Base-by-base conservation (phyloP, 441 rosid species). In the Populus hybrid region DNA sequence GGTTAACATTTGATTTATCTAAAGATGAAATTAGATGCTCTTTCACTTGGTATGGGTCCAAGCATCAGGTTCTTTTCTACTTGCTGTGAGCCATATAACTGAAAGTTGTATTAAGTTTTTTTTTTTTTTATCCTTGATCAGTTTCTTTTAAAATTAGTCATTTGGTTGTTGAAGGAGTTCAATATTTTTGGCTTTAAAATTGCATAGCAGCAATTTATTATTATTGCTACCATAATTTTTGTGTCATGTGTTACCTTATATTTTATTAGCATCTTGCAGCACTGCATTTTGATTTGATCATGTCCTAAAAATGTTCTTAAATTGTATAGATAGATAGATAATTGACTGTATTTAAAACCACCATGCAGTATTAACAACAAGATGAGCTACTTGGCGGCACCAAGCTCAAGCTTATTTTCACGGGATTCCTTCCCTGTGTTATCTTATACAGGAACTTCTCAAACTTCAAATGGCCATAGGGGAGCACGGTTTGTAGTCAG, bases 401-500 rank as follows among this genome's bases (percentile, higher is more conserved):
- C 83, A 18, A 85, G 84, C 82, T 94, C 94, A 65, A 87, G 92
- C 86, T 84, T 94, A 75, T 90, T 92, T 80, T 87, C 96, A 38
- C 82, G 83, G 73, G 83, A 82, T 68, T 86, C 97, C 65, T 84
- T 92, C 68, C 89, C 87, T 10, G 59, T 86, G 76, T 84, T 89
- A 70, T 86, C 91, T 70, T 80, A 74, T 75, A 50, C 63, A 28
- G 88, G 89, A 18, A 64, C 84, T 53, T 87, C 90, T 53, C 87
- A 81, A 57, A 82, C 79, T 78, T 79, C 84, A 36, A 83, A 82
- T 78, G 85, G 78, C 70, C 82, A 82, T 28, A 88, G 91, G 83
- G 91, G 91, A 74, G 83, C 88, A 65, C 88, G 90, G 61, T 89
- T 96, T 76, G 88, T 82, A 19, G 97, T 94, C 80, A 90, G 97